Evolutionary conservation across 176 grass and related monocot species (phyloP).

Genomic region (Aegilops longissima): DNA sequence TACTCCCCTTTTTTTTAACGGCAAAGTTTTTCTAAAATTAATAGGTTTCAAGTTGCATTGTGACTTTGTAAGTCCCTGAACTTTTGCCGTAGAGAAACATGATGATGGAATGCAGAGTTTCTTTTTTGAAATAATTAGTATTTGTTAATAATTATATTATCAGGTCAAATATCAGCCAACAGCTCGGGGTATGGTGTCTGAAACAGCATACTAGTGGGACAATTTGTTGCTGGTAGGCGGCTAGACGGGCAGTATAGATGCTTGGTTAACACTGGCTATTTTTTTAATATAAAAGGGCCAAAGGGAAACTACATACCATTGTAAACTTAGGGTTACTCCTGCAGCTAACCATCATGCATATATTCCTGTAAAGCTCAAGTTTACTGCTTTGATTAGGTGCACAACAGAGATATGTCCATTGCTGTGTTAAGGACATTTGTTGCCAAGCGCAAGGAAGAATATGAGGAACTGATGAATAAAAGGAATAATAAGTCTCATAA

Average conservation of each 20-base stretch:
- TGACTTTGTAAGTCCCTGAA: not conserved
- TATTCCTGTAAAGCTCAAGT: conserved; percentile 6
- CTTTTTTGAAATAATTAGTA: not conserved
- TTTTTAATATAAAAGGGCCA: not conserved
- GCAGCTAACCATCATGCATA: not conserved
- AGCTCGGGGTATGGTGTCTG: not conserved
- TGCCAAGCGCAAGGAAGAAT: conserved; percentile 79
- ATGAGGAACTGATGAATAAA: conserved; percentile 62
- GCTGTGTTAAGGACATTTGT: conserved; percentile 87
- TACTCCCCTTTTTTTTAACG: not conserved
- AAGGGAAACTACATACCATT: not conserved
- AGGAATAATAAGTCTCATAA: conserved; percentile 46
- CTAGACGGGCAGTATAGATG: not conserved
- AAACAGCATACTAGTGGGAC: not conserved
- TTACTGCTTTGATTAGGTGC: conserved; percentile 60
- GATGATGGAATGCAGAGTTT: not conserved
- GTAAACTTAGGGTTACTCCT: not conserved
- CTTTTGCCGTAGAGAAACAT: not conserved
- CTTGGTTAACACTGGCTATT: not conserved
- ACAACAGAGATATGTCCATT: conserved; percentile 98
- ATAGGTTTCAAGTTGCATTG: not conserved
- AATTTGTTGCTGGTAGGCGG: not conserved
- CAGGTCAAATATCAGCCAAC: not conserved
- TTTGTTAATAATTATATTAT: not conserved
- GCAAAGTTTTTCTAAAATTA: too few species aligned